Conservation (phyloP, 2,329 filamentous ascomycete genomes). For the Hypoxylon sp. region DNA sequence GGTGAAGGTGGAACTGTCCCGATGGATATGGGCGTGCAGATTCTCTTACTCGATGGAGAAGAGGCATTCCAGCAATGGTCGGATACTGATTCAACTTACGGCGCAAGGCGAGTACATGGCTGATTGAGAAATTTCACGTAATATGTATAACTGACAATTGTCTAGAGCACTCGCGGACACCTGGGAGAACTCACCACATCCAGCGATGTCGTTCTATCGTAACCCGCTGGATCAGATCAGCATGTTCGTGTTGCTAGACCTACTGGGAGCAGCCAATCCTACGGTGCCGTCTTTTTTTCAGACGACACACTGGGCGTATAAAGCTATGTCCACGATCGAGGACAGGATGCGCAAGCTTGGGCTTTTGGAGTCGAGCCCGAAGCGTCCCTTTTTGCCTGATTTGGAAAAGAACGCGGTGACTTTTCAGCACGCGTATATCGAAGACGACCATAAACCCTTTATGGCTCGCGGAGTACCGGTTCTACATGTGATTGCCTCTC, state of each 20-base stretch:
- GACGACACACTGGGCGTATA: constrained; percentile 87
- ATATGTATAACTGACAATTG: constrained; percentile 12
- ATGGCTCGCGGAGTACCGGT: constrained; percentile 81
- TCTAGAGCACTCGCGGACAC: constrained; percentile 74
- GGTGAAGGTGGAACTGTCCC: constrained; percentile 68
- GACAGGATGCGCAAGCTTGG: constrained; percentile 71
- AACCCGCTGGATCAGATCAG: constrained; percentile 80
- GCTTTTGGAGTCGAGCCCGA: constrained; percentile 62
- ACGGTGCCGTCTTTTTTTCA: constrained; percentile 79
- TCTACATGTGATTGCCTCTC: constrained; percentile 80
- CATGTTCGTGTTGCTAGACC: constrained; percentile 81
- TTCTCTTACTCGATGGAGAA: constrained; percentile 85
- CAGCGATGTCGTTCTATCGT: constrained; percentile 77
- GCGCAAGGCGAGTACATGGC: constrained; percentile 70
- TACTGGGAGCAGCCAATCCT: constrained; percentile 75
- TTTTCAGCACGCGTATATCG: constrained; percentile 61
- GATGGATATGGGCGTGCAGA: constrained; percentile 81
- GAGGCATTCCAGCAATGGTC: constrained; percentile 84
- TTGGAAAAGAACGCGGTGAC: constrained; percentile 59
- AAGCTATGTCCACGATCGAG: constrained; percentile 75
- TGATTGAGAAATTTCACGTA: neutral
- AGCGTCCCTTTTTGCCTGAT: constrained; percentile 70
- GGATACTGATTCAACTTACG: constrained; percentile 81
- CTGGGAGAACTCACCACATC: constrained; percentile 77
- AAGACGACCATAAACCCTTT: constrained; percentile 86